Evolutionary conservation across 2,329 filamentous ascomycete species (phyloP).

Genomic region (Xylaria sp.): DNA sequence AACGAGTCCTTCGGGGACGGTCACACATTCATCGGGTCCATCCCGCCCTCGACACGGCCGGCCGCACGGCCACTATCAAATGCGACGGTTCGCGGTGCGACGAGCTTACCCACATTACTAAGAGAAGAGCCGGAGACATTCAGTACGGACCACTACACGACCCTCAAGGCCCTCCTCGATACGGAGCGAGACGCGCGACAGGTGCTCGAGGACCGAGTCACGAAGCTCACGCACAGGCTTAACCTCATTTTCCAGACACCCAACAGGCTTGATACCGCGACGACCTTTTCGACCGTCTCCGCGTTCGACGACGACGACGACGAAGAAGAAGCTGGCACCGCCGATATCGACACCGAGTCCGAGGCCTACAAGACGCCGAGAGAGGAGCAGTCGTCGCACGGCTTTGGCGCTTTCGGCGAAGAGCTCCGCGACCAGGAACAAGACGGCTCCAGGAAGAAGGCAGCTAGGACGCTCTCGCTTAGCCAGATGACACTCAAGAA

Average conservation of each 20-base stretch:
- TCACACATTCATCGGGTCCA: constrained; percentile 48
- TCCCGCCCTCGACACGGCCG: constrained; percentile 32
- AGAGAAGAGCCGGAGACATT: constrained; percentile 39
- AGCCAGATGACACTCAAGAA: constrained; percentile 59
- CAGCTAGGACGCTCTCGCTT: constrained; percentile 66
- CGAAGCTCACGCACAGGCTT: constrained; percentile 53
- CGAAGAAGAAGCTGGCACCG: constrained; percentile 36
- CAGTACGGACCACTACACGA: constrained; percentile 51
- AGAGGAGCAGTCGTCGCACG: constrained; percentile 46
- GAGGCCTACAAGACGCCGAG: constrained; percentile 57
- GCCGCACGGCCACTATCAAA: constrained; percentile 46
- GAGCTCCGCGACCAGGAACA: constrained; percentile 45
- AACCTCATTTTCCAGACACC: constrained; percentile 48
- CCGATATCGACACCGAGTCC: constrained; percentile 39
- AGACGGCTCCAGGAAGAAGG: constrained; percentile 48
- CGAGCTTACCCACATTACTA: constrained; percentile 48
- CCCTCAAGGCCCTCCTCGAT: constrained; percentile 56
- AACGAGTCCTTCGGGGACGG: constrained; percentile 52
- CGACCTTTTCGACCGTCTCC: constrained; percentile 41
- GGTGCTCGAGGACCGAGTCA: constrained; percentile 59
- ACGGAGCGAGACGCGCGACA: constrained; percentile 59
- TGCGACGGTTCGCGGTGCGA: constrained; percentile 51
- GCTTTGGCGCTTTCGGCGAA: constrained; percentile 47
- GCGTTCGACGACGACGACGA: constrained; percentile 49
- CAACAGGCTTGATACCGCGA: constrained; percentile 41